phyloP scores from a whole-genome alignment of 768 basidiomycete genomes.

The Kondoa malvinella region DNA sequence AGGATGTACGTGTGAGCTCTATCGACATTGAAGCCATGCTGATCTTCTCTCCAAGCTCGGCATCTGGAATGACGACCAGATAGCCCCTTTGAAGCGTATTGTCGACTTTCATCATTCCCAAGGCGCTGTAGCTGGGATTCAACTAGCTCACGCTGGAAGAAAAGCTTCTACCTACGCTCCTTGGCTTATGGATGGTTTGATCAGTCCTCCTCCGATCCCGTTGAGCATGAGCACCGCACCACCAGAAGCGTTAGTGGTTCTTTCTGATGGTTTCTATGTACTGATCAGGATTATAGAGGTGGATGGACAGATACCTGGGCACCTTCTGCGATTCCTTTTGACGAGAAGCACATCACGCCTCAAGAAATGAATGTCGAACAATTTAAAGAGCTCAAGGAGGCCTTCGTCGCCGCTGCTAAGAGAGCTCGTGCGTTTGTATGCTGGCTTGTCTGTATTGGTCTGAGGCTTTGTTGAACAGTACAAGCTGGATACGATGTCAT shows the following conservation, averaged over 20 bases:
- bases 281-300: neutral
- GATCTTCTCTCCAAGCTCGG: slow-evolving; percentile 34
- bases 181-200: slow-evolving; percentile 9
- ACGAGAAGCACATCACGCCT: slow-evolving; percentile 10
- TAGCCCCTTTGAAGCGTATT: slow-evolving; percentile 41
- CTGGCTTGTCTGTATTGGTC: neutral
- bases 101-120: slow-evolving; percentile 58
- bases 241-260: neutral
- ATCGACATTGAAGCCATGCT: neutral
- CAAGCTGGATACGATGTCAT: neutral
- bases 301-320: slow-evolving; percentile 19
- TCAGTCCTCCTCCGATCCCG: neutral
- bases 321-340: slow-evolving; percentile 18
- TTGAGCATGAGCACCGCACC: neutral
- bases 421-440: slow-evolving; percentile 16
- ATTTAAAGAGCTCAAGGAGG: slow-evolving; percentile 15
- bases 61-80: slow-evolving; percentile 61
- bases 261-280: neutral
- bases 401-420: slow-evolving; percentile 15
- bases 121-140: slow-evolving; percentile 55
- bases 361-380: slow-evolving; percentile 17
- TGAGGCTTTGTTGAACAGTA: neutral
- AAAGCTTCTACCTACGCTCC: slow-evolving; percentile 39
- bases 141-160: slow-evolving; percentile 64
- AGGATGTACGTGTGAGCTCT: slow-evolving; percentile 33